Percentiles rank a stretch among this genome's conserved stretches.
These are phyloP conservation scores for Helicocarpus griseus DNA, from an alignment of 2,329 filamentous ascomycete species.

Conservation along the genomic window DNA sequence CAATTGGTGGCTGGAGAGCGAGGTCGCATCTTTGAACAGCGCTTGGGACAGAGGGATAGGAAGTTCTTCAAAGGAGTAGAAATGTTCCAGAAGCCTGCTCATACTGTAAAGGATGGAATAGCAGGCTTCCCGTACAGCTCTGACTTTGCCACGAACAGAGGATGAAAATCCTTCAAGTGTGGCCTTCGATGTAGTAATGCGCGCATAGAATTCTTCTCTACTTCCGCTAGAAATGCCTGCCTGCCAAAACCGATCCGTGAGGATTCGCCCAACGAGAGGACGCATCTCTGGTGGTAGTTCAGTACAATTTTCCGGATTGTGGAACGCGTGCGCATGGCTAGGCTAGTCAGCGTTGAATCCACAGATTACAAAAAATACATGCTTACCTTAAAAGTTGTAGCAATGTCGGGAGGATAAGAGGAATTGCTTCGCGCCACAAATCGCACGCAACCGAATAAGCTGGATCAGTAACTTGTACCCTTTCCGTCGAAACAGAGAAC, in stretches of 20 bases:
- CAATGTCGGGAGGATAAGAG: slow-evolving; percentile 72
- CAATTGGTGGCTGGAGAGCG: slow-evolving; percentile 83
- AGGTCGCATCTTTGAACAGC: slow-evolving; percentile 70
- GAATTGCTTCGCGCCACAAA: slow-evolving; percentile 79
- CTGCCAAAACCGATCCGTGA: slow-evolving; percentile 97
- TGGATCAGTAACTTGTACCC: slow-evolving; percentile 62
- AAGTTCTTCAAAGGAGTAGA: slow-evolving; percentile 82
- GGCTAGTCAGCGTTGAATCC: slow-evolving; percentile 8
- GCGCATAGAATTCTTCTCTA: slow-evolving; percentile 91
- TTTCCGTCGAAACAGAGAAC: slow-evolving; percentile 85
- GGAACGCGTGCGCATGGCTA: slow-evolving; percentile 81
- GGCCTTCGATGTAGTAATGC: slow-evolving; percentile 76
- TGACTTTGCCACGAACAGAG: slow-evolving; percentile 77
- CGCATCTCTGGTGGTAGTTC: slow-evolving; percentile 67
- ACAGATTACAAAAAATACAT: neutral
- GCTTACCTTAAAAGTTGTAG: slow-evolving; percentile 66
- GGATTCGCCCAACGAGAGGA: slow-evolving; percentile 65
- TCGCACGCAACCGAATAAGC: slow-evolving; percentile 66
- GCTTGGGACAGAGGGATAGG: slow-evolving; percentile 74
- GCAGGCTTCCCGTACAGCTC: slow-evolving; percentile 82
- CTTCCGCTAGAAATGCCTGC: slow-evolving; percentile 92
- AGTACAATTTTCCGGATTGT: slow-evolving; percentile 77
- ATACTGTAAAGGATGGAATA: slow-evolving; percentile 94
- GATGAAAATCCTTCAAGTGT: slow-evolving; percentile 92
- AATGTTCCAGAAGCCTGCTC: slow-evolving; percentile 74